Evolutionary conservation across 768 basidiomycete species (phyloP), one percentile per base, ranked within the genome.

Genomic region (Naematelia encephala): DNA sequence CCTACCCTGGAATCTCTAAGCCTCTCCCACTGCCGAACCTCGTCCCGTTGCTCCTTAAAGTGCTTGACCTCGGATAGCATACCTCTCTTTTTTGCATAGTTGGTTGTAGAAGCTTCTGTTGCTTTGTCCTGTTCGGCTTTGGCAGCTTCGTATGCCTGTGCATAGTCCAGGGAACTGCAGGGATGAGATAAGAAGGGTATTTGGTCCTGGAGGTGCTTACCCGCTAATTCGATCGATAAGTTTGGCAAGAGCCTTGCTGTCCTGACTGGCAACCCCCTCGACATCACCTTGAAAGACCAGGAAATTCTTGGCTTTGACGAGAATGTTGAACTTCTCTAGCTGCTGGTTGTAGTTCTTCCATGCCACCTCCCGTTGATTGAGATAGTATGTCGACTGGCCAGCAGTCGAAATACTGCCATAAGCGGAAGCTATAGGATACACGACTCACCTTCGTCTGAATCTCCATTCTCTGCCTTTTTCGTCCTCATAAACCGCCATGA

Each of bases 221-320:
- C 94, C 94, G 59, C 87, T 89, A 61, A 98, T 97, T 74, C 97
- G 91, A 66, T 99, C 96, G 47, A 99, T 88, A 28, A 98, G 86
- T 16, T 85, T 84, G 0, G 93, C 83, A 21, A 98, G 84, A 67
- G 94, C 92, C 59, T 86, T 86, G 14, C 96, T 85, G 0, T 89
- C 91, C 67, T 99, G 96, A 1, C 90, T 89, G 0, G 96, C 96
- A 29, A 99, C 90, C 1, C 91, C 90, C 78, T 99, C 96, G 28
- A 99, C 96, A 73, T 98, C 96, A 52, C 96, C 96, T 73, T 99
- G 96, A 80, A 99, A 98, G 11, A 98, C 96, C 53, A 98, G 86
- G 71, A 98, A 99, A 80, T 98, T 98, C 81, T 97, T 97, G 12
- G 96, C 96, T 79, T 96, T 97, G 70, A 98, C 92, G 48, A 98